These are phyloP conservation scores for Camellia granthamiana DNA, from an alignment of 148 eudicot species.

Conservation along the genomic window DNA sequence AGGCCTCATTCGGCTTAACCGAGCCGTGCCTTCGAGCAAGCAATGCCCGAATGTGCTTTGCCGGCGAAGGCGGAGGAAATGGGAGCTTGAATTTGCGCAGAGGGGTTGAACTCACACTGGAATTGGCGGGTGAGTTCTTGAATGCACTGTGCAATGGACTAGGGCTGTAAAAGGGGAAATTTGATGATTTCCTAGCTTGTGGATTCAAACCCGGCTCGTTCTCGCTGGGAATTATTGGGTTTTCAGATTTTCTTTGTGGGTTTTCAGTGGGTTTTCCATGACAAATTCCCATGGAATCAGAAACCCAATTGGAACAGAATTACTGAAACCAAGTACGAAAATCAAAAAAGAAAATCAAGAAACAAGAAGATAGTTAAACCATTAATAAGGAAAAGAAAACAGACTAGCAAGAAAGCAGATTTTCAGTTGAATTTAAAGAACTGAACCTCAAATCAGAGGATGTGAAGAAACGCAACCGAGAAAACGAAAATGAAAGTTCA, in stretches of 20 bases:
- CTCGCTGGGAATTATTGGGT: constrained; percentile 27
- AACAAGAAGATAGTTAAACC: constrained; percentile 15
- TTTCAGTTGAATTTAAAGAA: constrained; percentile 10
- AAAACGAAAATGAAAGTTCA: not conserved
- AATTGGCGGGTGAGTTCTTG: constrained; percentile 81
- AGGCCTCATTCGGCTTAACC: constrained; percentile 78
- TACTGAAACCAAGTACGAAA: constrained; percentile 3
- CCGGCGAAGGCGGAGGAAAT: constrained; percentile 94
- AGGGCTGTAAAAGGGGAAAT: constrained; percentile 85
- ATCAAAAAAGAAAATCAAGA: not conserved
- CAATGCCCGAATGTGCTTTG: constrained; percentile 86
- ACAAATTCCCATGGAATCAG: constrained; percentile 86
- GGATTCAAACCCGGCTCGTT: constrained; percentile 32
- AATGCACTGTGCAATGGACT: constrained; percentile 75
- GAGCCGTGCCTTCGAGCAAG: constrained; percentile 87
- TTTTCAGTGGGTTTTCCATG: constrained; percentile 79
- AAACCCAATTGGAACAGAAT: constrained; percentile 26
- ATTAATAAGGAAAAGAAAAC: constrained; percentile 5
- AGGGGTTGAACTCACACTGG: constrained; percentile 83
- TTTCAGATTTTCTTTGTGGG: constrained; percentile 44
- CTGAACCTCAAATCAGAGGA: constrained; percentile 10
- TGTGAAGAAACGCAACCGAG: not conserved
- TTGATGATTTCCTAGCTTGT: constrained; percentile 51
- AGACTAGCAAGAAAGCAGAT: not conserved
- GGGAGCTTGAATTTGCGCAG: constrained; percentile 71